phyloP scores from a whole-genome alignment of 1,139 yeast genomes.

The Debaryomycetaceae sp. region DNA sequence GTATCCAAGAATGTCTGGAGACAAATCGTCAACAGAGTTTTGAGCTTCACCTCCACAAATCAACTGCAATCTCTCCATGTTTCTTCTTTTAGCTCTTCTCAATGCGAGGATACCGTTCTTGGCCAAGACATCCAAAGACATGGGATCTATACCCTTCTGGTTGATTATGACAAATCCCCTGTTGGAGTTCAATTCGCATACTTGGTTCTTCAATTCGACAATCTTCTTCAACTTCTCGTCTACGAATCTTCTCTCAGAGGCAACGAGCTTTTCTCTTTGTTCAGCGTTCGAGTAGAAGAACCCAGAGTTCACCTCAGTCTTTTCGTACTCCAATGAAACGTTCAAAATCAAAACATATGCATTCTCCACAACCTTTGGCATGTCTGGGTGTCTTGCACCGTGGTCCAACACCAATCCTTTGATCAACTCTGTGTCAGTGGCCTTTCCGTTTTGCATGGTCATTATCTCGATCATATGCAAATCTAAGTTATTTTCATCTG shows the following conservation, averaged over 20 bases:
- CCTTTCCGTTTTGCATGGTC: slow-evolving; percentile 94
- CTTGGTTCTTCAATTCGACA: slow-evolving; percentile 87
- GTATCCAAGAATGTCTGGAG: slow-evolving; percentile 81
- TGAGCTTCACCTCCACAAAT: slow-evolving; percentile 98
- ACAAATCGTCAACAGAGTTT: slow-evolving; percentile 90
- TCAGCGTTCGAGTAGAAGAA: slow-evolving; percentile 94
- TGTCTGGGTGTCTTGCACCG: slow-evolving; percentile 99
- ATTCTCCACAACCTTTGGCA: slow-evolving; percentile 86
- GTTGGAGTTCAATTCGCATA: slow-evolving; percentile 71
- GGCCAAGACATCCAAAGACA: slow-evolving; percentile 92
- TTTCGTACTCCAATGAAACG: slow-evolving; percentile 94
- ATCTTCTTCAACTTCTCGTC: slow-evolving; percentile 91
- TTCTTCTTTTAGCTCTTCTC: slow-evolving; percentile 97
- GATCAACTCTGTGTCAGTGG: slow-evolving; percentile 77
- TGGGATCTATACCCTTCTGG: slow-evolving; percentile 98
- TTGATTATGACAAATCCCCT: slow-evolving; percentile 91
- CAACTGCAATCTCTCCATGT: slow-evolving; percentile 96
- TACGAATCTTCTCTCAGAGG: slow-evolving; percentile 89
- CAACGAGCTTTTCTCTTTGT: slow-evolving; percentile 92
- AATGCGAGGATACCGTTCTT: slow-evolving; percentile 90
- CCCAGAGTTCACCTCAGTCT: slow-evolving; percentile 96
- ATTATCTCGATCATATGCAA: slow-evolving; percentile 97
- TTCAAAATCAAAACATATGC: slow-evolving; percentile 85
- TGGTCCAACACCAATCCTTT: slow-evolving; percentile 94
- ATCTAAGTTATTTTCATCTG: slow-evolving; percentile 58